A percentile compares a stretch with the other conserved stretches of the same genome.
These are phyloP conservation scores for Ashbya aceris DNA, from an alignment of 1,139 yeast species.

Conservation along the genomic window DNA sequence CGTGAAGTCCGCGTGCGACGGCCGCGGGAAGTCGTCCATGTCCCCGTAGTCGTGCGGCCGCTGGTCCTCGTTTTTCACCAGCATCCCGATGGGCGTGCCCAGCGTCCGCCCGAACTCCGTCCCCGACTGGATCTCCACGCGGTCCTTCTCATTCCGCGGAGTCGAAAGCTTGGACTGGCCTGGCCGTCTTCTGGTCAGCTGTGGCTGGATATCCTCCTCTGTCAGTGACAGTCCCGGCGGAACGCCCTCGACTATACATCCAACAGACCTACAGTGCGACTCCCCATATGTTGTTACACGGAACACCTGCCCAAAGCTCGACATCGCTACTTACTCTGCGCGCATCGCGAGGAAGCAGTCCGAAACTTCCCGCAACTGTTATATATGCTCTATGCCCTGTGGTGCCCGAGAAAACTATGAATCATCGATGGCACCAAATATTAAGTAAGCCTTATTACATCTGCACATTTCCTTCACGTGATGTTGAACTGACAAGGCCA, in stretches of 20 bases:
- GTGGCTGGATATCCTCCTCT: slow-evolving; percentile 90
- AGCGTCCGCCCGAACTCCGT: slow-evolving; percentile 84
- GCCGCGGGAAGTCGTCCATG: slow-evolving; percentile 92
- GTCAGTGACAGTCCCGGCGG: slow-evolving; percentile 87
- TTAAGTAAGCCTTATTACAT: too few species aligned
- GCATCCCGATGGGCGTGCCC: slow-evolving; percentile 94
- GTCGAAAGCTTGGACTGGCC: slow-evolving; percentile 91
- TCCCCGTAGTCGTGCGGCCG: slow-evolving; percentile 94
- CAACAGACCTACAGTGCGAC: slow-evolving; percentile 96
- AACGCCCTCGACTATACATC: slow-evolving; percentile 96
- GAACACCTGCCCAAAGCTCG: slow-evolving; percentile 54
- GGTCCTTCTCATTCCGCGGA: slow-evolving; percentile 92
- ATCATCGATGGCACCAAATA: neutral
- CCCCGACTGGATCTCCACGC: slow-evolving; percentile 88
- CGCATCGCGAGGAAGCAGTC: neutral
- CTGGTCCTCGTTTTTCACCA: slow-evolving; percentile 88
- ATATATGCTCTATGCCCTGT: neutral
- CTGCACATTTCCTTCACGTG: too few species aligned
- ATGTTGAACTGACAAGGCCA: too few species aligned
- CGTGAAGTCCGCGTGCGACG: slow-evolving; percentile 96
- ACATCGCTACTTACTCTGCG: slow-evolving; percentile 35
- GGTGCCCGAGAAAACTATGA: neutral
- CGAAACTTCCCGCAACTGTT: neutral
- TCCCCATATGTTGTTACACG: slow-evolving; percentile 94
- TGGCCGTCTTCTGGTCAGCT: slow-evolving; percentile 91